A percentile compares a stretch with the other conserved stretches of the same genome.
Conservation (phyloP, 2,329 filamentous ascomycete genomes). For the Lecanosticta acicola region DNA sequence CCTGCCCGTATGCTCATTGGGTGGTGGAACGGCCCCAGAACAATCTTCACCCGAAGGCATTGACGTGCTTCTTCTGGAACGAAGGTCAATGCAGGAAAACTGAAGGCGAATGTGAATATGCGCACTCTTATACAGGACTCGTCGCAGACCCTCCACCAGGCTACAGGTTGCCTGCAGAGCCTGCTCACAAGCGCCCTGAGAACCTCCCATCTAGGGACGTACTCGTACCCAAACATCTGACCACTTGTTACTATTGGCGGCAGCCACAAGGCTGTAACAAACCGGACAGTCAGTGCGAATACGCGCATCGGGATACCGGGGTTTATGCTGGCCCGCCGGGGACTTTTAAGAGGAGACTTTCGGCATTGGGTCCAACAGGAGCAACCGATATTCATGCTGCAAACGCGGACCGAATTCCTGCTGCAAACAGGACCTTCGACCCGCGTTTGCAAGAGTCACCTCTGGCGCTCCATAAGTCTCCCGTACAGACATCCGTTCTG, state of each 20-base stretch:
- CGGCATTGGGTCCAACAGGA: background rate
- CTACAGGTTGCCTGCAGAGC: too few species aligned
- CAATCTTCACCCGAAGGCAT: background rate
- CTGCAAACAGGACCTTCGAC: background rate
- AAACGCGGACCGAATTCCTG: background rate
- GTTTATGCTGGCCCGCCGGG: conserved; percentile 9
- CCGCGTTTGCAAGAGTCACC: background rate
- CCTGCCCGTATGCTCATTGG: conserved; percentile 9
- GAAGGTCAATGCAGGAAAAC: conserved; percentile 5
- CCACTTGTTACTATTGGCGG: conserved; percentile 6
- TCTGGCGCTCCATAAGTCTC: background rate
- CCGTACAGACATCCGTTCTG: background rate
- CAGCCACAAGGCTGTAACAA: conserved; percentile 7
- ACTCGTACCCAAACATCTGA: background rate
- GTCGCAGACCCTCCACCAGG: conserved; percentile 4
- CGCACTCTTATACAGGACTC: conserved; percentile 5
- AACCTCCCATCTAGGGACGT: too few species aligned
- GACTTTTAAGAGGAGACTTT: background rate
- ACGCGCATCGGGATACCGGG: conserved; percentile 21
- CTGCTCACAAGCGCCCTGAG: too few species aligned
- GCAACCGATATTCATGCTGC: background rate
- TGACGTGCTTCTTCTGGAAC: conserved; percentile 8
- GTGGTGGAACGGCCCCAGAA: background rate
- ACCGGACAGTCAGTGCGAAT: conserved; percentile 17
- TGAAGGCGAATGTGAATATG: conserved; percentile 3